phyloP scores from a whole-genome alignment of 768 basidiomycete genomes.

The Auricularia sp. region DNA sequence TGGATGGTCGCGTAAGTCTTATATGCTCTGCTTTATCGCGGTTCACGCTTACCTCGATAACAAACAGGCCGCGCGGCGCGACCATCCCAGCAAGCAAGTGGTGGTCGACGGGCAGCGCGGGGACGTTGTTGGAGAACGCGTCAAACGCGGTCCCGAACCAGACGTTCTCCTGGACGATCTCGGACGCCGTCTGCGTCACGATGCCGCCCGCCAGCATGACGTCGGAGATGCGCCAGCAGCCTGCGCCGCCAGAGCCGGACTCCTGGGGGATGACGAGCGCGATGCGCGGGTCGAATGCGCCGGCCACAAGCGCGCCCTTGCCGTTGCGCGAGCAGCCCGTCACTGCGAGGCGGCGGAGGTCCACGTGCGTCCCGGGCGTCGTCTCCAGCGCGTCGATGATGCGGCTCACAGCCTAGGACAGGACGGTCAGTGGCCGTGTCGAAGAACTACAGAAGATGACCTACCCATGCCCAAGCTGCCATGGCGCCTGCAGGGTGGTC shows the following conservation, averaged over 20 bases:
- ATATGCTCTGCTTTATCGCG: not conserved
- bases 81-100: constrained; percentile 11
- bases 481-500: constrained; percentile 11
- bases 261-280: constrained; percentile 15
- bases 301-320: constrained; percentile 14
- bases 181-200: constrained; percentile 12
- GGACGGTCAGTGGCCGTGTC: not conserved
- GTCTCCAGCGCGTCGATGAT: constrained; percentile 13
- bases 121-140: constrained; percentile 10
- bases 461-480: constrained; percentile 24
- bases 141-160: constrained; percentile 9
- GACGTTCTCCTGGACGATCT: constrained; percentile 14
- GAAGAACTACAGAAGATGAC: not conserved
- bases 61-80: constrained; percentile 11
- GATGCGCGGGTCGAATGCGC: constrained; percentile 14
- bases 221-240: constrained; percentile 14
- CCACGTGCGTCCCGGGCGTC: constrained; percentile 5
- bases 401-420: constrained; percentile 10
- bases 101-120: constrained; percentile 12
- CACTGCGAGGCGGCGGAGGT: constrained; percentile 10
- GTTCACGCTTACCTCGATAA: constrained; percentile 4
- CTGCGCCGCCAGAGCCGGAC: constrained; percentile 12
- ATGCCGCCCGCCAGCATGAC: constrained; percentile 7
- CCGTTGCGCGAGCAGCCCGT: constrained; percentile 15
- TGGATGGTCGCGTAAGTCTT: not conserved